A percentile compares a stretch with the other conserved stretches of the same genome.
Conservation (phyloP, 139 green algal species). For the Haematococcus lacustris region DNA sequence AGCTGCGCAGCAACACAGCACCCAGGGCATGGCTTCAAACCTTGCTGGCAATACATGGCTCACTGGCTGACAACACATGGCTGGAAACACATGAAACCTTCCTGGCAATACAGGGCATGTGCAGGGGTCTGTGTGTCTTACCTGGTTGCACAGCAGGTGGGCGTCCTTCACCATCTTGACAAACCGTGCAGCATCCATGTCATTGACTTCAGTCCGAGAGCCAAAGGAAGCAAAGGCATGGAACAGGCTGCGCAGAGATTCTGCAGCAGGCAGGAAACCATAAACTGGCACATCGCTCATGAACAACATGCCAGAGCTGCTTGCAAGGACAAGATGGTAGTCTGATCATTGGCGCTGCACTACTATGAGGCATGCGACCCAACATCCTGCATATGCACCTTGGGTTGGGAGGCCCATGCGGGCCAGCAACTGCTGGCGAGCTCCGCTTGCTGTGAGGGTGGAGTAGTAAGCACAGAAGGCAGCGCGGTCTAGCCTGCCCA, state of each 20-base stretch:
- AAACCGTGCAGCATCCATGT: conserved; percentile 41
- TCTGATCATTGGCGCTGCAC: not conserved
- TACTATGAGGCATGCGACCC: not conserved
- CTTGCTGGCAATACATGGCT: no score
- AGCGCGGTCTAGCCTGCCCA: conserved; percentile 20
- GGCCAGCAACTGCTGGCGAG: conserved; percentile 33
- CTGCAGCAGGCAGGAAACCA: conserved; percentile 21
- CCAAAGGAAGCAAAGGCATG: conserved; percentile 41
- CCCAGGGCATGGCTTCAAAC: no score
- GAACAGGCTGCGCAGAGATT: conserved; percentile 37
- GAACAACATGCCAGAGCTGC: not conserved
- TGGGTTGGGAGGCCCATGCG: conserved; percentile 35
- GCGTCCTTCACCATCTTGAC: conserved; percentile 39
- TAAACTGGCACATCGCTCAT: not conserved
- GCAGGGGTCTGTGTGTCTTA: no score
- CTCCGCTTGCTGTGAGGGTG: conserved; percentile 19
- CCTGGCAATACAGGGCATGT: no score
- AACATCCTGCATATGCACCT: conserved; percentile 17
- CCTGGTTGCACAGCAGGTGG: conserved; percentile 18
- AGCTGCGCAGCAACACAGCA: no score
- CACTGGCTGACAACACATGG: no score
- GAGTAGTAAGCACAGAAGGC: conserved; percentile 40
- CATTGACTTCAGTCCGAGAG: conserved; percentile 10
- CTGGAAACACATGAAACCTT: no score
- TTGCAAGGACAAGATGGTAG: no score